A percentile compares a stretch with the other conserved stretches of the same genome.
Evolutionary conservation across 169 alveolate species (phyloP).

Genomic region (Eimeria nieschulzi): DNA sequence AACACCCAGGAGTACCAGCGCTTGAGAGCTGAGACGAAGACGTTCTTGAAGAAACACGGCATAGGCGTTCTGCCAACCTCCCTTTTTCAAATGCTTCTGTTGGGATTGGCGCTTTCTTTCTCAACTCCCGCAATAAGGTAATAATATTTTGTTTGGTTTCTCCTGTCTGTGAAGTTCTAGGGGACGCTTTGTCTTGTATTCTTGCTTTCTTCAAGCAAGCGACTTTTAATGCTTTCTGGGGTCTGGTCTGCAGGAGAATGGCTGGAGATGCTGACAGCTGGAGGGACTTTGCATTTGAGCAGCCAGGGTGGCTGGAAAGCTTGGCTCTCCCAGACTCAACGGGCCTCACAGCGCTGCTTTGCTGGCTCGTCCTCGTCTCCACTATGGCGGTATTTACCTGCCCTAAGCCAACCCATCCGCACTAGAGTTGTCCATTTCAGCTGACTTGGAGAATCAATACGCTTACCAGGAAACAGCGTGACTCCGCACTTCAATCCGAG

Average conservation of each 20-base stretch:
- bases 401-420: too few species aligned
- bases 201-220: neutral
- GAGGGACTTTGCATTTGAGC: neutral
- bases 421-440: too few species aligned
- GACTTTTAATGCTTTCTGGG: neutral
- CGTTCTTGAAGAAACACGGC: constrained; percentile 5
- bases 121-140: constrained; percentile 34
- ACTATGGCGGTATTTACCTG: constrained; percentile 13
- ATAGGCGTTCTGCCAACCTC: constrained; percentile 22
- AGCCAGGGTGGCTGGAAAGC: constrained; percentile 28
- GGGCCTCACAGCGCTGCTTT: neutral
- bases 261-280: neutral
- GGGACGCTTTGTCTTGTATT: too few species aligned
- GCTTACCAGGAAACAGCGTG: too few species aligned
- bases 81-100: constrained; percentile 11
- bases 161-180: neutral
- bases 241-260: neutral
- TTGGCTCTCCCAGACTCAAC: constrained; percentile 7
- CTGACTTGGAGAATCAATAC: too few species aligned
- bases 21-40: constrained; percentile 15
- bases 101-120: constrained; percentile 10
- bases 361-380: constrained; percentile 11
- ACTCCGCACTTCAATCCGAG: too few species aligned
- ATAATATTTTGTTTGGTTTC: neutral
- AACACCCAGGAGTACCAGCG: constrained; percentile 27